Conservation (phyloP, 148 eudicot genomes). For the Agrostemma githago region DNA sequence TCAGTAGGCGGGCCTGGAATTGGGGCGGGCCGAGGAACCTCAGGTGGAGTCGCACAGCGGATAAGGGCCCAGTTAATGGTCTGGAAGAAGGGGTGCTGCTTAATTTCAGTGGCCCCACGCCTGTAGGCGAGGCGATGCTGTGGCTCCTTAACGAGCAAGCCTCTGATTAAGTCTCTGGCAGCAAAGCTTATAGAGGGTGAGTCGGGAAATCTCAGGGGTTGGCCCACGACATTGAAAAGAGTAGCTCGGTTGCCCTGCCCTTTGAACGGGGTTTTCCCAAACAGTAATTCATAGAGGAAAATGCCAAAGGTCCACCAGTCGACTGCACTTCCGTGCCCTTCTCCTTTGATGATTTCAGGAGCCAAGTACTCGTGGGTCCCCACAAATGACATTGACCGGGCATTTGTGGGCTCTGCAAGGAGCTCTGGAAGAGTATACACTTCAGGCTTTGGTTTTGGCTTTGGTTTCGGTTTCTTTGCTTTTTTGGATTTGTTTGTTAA, state of each 20-base stretch:
- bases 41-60: constrained; percentile 60
- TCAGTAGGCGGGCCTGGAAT: neutral
- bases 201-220: constrained; percentile 66
- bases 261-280: constrained; percentile 71
- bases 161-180: constrained; percentile 67
- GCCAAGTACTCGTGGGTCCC: constrained; percentile 41
- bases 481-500: constrained; percentile 48
- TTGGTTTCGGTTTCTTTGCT: constrained; percentile 23
- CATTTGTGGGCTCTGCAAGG: constrained; percentile 67
- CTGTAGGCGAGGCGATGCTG: constrained; percentile 66
- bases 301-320: constrained; percentile 95
- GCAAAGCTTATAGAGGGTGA: constrained; percentile 58
- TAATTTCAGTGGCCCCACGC: constrained; percentile 80
- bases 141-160: constrained; percentile 69
- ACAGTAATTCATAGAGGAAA: constrained; percentile 65
- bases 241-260: constrained; percentile 37
- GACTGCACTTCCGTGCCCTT: constrained; percentile 89
- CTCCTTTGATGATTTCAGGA: constrained; percentile 16
- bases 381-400: constrained; percentile 81
- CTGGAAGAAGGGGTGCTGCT: constrained; percentile 74
- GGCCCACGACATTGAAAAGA: constrained; percentile 66
- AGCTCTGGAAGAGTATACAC: constrained; percentile 48
- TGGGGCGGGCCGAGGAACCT: constrained; percentile 50
- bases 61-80: constrained; percentile 74
- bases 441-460: constrained; percentile 25